Percentiles rank a stretch among this genome's conserved stretches.
These are phyloP conservation scores for Gamarada debralockiae DNA, from an alignment of 495 filamentous ascomycete genomes.

Conservation along the genomic window DNA sequence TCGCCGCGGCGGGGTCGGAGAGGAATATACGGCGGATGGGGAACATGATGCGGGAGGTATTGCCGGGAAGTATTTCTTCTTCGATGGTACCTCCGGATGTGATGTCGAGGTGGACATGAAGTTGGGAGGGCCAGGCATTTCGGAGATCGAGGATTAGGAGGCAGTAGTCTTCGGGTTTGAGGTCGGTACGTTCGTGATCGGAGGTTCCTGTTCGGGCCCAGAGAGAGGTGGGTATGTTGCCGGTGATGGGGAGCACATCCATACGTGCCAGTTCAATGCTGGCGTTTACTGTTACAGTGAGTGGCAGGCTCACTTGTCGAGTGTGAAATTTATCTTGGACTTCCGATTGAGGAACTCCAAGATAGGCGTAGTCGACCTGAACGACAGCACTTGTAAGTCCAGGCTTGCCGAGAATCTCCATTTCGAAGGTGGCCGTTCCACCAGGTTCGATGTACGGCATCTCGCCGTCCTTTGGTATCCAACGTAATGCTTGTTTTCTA, in stretches of 20 bases:
- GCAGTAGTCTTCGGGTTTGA: constrained; percentile 59
- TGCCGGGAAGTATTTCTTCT: constrained; percentile 69
- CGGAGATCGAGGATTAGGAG: constrained; percentile 78
- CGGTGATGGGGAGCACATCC: constrained; percentile 70
- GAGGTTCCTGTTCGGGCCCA: constrained; percentile 27
- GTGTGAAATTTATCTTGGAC: constrained; percentile 73
- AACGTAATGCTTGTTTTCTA: constrained; percentile 67
- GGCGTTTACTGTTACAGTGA: constrained; percentile 89
- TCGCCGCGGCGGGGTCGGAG: constrained; percentile 68
- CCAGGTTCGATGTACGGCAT: constrained; percentile 61
- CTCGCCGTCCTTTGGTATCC: constrained; percentile 50
- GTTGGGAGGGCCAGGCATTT: constrained; percentile 79
- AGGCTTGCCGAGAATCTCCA: constrained; percentile 82
- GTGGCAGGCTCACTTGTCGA: constrained; percentile 72
- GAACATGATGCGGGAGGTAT: constrained; percentile 71
- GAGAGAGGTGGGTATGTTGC: constrained; percentile 43
- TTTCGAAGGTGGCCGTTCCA: constrained; percentile 67
- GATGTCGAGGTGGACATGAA: constrained; percentile 54
- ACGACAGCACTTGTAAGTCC: constrained; percentile 78
- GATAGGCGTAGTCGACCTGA: constrained; percentile 76
- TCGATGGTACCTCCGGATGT: constrained; percentile 12
- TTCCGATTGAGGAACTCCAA: constrained; percentile 60
- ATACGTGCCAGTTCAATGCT: constrained; percentile 75
- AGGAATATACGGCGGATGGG: constrained; percentile 74
- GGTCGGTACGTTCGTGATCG: constrained; percentile 18